Evolutionary conservation across 306 rosid species (phyloP), one percentile per base, ranked within the genome.

Genomic region (Crotalaria pallida): DNA sequence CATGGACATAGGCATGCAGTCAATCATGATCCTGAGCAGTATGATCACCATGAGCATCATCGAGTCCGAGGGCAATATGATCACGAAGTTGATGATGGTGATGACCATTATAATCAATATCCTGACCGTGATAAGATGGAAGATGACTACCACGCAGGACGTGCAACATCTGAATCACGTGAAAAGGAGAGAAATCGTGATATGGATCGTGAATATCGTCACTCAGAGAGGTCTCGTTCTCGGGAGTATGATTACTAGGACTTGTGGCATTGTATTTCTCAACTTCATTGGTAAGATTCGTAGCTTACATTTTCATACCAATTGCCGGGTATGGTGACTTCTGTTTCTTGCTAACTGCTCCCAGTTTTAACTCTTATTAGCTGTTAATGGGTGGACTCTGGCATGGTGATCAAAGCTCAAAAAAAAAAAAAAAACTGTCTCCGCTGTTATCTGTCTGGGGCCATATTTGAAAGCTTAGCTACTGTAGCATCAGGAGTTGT

Each of bases 201-300:
- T 58, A 15, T 50, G 70, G 92, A 86, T 62, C 88, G 65, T 18
- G 96, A 92, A 36, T 72, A 86, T 65, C 86, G 67, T 36, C 87
- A 80, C 47, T 47, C 86, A 6, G 89, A 90, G 59, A 87, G 99
- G 73, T 91, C 99, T 16, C 85, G 61, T 57, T 94, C 99, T 12
- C 82, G 85, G 68, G 99, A 95, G 66, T 86, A 84, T 44, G 87
- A 84, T 65, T 84, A 86, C 72, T 83, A 69, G 77, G 72, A 44
- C 49, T 59, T 29, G 12, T 48, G 41, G 18, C 65, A 31, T 13
- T 61, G 27, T 10, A 34, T 47, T 31, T 27, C 45, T 67, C 65
- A 56, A 60, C 65, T 67, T 69, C 6, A 24, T 68, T 55, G 89
- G 83, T 81, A 78, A 81, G 68, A 43, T 56, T 45, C 47, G 26